Evolutionary conservation across 2,329 filamentous ascomycete species (phyloP), one percentile per base, ranked within the genome.

Genomic region (Sporothrix luriei): DNA sequence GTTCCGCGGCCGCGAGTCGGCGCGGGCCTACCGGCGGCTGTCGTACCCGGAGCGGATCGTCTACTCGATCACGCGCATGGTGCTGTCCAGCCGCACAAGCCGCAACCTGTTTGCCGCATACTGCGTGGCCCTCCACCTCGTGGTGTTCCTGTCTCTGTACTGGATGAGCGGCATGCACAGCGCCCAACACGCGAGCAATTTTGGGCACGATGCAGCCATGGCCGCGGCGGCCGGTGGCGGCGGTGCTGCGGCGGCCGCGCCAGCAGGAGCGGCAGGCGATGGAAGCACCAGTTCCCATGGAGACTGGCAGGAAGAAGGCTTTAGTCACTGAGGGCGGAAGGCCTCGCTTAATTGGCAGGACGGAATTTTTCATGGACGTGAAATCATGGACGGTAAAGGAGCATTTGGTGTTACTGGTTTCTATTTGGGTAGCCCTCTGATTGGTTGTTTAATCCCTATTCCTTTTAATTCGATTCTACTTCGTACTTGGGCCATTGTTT

Each of bases 41-140:
- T 94, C 90, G 75, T 82, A 97, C 10, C 93, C 94, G 0, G 95
- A 99, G 79, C 85, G 95, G 51, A 87, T 93, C 62, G 91, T 99
- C 4, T 97, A 97, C 80, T 94, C 93, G 46, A 85, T 97, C 68
- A 97, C 94, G 61, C 87, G 93, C 69, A 92, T 97, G 82, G 92
- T 99, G 61, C 84, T 99, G 72, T 92, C 94, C 66, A 97, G 93
- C 61, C 85, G 95, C 72, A 92, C 91, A 38, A 97, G 93, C 81
- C 87, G 96, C 73, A 99, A 98, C 78, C 79, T 99, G 71, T 99
- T 99, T 80, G 95, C 94, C 0, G 89, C 87, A 13, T 99, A 99
- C 79, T 96, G 94, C 78, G 82, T 97, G 48, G 92, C 89, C 46
- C 84, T 99, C 74, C 95, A 99, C 81, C 76, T 97, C 57, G 81